Evolutionary conservation across 2,329 filamentous ascomycete species (phyloP).

Genomic region (Phoma sp.): DNA sequence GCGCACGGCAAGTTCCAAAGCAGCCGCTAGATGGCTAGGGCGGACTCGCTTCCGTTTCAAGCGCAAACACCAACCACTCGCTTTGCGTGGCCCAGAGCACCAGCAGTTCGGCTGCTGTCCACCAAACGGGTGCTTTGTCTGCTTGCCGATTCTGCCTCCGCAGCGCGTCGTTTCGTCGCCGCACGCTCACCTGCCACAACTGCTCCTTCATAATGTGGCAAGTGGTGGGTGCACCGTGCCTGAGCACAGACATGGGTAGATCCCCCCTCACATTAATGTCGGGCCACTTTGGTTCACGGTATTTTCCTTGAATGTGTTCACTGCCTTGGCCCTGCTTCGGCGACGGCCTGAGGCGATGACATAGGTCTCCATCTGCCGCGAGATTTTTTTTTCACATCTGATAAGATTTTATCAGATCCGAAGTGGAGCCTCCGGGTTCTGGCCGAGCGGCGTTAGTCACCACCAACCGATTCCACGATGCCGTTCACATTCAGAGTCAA

Average conservation of each 20-base stretch:
- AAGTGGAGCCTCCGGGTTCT: conserved; percentile 2
- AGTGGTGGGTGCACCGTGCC: background rate
- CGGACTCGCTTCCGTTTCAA: conserved; percentile 34
- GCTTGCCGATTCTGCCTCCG: background rate
- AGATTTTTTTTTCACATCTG: conserved; percentile 11
- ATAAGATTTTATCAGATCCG: conserved; percentile 8
- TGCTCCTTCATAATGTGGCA: too few species aligned
- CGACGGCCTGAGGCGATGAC: conserved; percentile 15
- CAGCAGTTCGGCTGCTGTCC: background rate
- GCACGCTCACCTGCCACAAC: background rate
- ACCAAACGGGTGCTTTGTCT: background rate
- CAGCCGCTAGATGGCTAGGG: conserved; percentile 15
- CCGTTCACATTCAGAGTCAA: background rate
- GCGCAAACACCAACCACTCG: conserved; percentile 9
- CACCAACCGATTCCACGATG: background rate
- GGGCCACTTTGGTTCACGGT: conserved; percentile 23
- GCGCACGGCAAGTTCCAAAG: conserved; percentile 34
- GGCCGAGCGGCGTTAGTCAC: conserved; percentile 1
- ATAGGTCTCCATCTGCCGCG: conserved; percentile 10
- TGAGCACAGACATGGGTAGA: conserved; percentile 24
- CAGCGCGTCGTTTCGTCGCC: background rate
- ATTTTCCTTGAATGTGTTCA: conserved; percentile 3
- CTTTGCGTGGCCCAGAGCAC: conserved; percentile 5
- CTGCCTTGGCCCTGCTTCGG: conserved; percentile 10
- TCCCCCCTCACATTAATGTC: conserved; percentile 34